A percentile compares a stretch with the other conserved stretches of the same genome.
phyloP scores from a whole-genome alignment of 306 rosid species.

The Oemleria cerasiformis region DNA sequence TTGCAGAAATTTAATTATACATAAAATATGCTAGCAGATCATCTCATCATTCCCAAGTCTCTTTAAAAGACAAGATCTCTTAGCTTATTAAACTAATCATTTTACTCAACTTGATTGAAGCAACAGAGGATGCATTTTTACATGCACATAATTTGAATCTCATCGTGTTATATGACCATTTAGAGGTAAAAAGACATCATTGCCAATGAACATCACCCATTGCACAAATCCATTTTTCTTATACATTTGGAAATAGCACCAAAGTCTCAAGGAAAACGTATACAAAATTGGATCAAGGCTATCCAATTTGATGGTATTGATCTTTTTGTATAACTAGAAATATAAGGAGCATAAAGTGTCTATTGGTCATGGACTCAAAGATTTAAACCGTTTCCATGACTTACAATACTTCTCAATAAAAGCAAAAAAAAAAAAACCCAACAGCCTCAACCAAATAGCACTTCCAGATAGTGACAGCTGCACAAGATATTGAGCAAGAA shows the following conservation, averaged over 20 bases:
- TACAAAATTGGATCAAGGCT: no score
- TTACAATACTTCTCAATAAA: not conserved
- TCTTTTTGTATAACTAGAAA: not conserved
- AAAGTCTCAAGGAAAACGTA: no score
- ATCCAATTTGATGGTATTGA: not conserved
- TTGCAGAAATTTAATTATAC: not conserved
- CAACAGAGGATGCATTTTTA: not conserved
- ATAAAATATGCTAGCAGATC: slow-evolving; percentile 12
- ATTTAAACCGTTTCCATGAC: not conserved
- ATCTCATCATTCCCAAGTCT: not conserved
- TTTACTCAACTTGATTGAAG: not conserved
- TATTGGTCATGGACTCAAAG: no score
- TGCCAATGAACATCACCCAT: not conserved
- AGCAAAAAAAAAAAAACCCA: not conserved
- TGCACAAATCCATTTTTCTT: not conserved
- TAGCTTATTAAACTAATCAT: not conserved
- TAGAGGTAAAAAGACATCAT: not conserved
- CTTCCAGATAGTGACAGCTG: slow-evolving; percentile 9
- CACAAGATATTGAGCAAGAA: not conserved
- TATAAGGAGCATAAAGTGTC: not conserved
- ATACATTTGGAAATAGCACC: not conserved
- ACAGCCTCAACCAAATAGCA: not conserved
- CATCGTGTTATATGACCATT: not conserved
- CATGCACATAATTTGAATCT: not conserved
- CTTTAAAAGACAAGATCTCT: not conserved